phyloP scores from a whole-genome alignment of 345 rosid genomes.

The Populus nigra region DNA sequence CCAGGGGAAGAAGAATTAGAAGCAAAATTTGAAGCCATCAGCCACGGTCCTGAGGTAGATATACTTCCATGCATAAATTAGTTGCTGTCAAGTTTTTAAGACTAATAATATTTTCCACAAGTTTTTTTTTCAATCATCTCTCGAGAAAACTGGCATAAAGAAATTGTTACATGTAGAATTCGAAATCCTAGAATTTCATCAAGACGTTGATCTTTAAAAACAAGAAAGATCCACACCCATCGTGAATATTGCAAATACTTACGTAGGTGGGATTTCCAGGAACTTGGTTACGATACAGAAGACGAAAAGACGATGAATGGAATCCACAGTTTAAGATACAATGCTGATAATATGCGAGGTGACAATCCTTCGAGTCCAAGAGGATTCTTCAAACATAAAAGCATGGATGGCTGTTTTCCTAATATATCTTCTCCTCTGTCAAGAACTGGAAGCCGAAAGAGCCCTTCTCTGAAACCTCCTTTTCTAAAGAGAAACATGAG shows the following conservation, averaged over 20 bases:
- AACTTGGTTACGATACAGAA: conserved; percentile 14
- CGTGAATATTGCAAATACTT: not conserved
- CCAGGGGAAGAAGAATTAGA: not conserved
- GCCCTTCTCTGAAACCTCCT: conserved; percentile 11
- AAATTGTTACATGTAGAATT: not conserved
- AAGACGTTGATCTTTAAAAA: not conserved
- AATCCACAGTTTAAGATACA: conserved; percentile 35
- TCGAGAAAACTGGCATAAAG: not conserved
- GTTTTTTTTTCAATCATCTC: not conserved
- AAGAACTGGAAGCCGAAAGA: conserved; percentile 15
- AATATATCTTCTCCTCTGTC: conserved; percentile 9
- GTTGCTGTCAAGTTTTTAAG: too few relatives aligned
- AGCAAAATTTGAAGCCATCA: not conserved
- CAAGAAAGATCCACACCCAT: not conserved
- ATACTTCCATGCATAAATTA: not conserved
- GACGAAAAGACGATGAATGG: conserved; percentile 33
- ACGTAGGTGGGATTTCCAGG: conserved; percentile 5
- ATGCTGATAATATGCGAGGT: conserved; percentile 11
- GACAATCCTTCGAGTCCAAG: conserved; percentile 12
- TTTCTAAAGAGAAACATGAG: not conserved
- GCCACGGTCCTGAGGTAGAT: not conserved
- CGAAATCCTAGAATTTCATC: not conserved
- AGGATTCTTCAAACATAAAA: conserved; percentile 16
- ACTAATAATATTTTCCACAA: not conserved
- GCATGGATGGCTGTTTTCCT: conserved; percentile 26